Base-by-base conservation (phyloP, 139 green algal genomes). In the Chloropicon primus region DNA sequence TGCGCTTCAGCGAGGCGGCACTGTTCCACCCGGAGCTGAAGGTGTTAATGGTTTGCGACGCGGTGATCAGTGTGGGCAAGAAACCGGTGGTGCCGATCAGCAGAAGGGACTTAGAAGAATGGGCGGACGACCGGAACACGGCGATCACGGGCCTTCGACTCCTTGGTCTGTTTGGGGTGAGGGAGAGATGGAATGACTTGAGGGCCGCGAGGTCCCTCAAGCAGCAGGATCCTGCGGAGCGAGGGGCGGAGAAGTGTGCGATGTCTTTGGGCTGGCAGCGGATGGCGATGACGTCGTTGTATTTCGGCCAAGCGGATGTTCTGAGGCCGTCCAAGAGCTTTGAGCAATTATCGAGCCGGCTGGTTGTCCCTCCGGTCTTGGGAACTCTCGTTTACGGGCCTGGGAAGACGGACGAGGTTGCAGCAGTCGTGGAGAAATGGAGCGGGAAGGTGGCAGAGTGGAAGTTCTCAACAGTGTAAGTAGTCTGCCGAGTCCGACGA, bases 1-100 rank as follows among this genome's bases (percentile, higher is more conserved):
- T 77, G 74, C 26, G 26, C 5, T 77, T 77, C 74, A 77, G 26
- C 74, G 74, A 77, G 74, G 26, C 54, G 3, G 74, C 74, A 29
- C 26, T 77, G 26, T 77, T 62, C 26, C 74, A 77, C 74, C 22
- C 10, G 22, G 10, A 23, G 5, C 22, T 25, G 5, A 23, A 25
- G 22, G 27, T 27, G 74, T 25, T 77, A 10, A 5, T 77, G 2
- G 74, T 77, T 3, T 54, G 24, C 22, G 74, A 77, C 74, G 74
- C 74, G 3, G 74, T 77, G 5, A 54, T 77, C 5, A 24, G 26
- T 10, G 2, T 77, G 21, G 26, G 22, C 23, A 24, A 23, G 72
- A 17, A 22, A 10, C 74, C 74, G 25, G 24, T 25, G 26, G 10
- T 21, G 21, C 22, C 74, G 24, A 29, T 77, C 74, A 54, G 22